A percentile compares a stretch with the other conserved stretches of the same genome.
Conservation (phyloP, 371 early-diverging fungal species). For the Conidiobolus incongruus region DNA sequence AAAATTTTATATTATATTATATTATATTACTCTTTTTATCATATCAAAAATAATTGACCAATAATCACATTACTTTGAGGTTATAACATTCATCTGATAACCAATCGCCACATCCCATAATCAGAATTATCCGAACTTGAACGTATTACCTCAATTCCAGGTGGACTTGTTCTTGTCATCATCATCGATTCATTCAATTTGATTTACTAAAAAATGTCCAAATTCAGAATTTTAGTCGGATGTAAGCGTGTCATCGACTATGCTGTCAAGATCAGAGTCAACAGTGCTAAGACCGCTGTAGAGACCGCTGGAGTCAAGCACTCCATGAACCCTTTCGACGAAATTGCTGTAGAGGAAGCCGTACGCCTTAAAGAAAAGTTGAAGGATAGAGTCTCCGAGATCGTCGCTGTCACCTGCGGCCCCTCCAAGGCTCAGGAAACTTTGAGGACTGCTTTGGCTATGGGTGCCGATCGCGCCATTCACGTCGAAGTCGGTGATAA, state of each 20-base stretch:
- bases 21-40: too few species aligned
- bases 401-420: constrained; percentile 82
- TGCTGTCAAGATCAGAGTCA: constrained; percentile 94
- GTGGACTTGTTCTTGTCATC: too few species aligned
- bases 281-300: constrained; percentile 66
- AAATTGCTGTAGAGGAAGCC: constrained; percentile 94
- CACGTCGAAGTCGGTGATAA: constrained; percentile 76
- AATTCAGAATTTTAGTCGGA: constrained; percentile 14
- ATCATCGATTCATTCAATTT: too few species aligned
- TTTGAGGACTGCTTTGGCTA: constrained; percentile 88
- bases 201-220: constrained; percentile 1
- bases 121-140: too few species aligned
- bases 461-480: constrained; percentile 94
- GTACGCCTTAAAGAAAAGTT: constrained; percentile 72
- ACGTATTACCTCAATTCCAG: too few species aligned
- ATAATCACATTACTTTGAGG: too few species aligned
- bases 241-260: constrained; percentile 96
- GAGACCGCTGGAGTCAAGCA: constrained; percentile 89
- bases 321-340: constrained; percentile 98
- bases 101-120: too few species aligned
- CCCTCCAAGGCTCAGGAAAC: constrained; percentile 78
- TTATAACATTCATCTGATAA: too few species aligned
- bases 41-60: too few species aligned
- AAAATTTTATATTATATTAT: too few species aligned
- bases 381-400: constrained; percentile 32